phyloP scores from a whole-genome alignment of 2,329 filamentous ascomycete species.

The Claviceps lovelessii region DNA sequence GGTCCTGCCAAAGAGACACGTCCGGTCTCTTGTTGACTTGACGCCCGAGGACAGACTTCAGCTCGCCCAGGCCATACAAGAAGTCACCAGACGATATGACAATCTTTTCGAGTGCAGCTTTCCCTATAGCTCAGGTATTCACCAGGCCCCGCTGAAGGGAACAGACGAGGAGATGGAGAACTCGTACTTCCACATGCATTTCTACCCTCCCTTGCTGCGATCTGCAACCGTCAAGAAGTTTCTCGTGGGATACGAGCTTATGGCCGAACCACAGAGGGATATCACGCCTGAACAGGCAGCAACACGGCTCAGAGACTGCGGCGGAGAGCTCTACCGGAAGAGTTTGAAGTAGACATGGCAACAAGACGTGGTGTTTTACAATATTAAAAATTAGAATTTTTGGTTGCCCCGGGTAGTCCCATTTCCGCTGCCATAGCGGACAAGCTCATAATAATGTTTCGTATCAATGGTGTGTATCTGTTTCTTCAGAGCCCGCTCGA shows the following conservation, averaged over 20 bases:
- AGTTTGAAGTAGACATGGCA: slow-evolving; percentile 11
- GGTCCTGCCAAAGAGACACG: slow-evolving; percentile 71
- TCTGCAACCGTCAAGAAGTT: slow-evolving; percentile 94
- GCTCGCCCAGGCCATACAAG: slow-evolving; percentile 72
- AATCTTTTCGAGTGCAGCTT: slow-evolving; percentile 96
- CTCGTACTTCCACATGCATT: slow-evolving; percentile 92
- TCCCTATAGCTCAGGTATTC: slow-evolving; percentile 91
- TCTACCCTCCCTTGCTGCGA: slow-evolving; percentile 84
- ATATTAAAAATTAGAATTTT: background rate
- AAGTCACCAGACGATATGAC: slow-evolving; percentile 84
- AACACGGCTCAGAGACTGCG: slow-evolving; percentile 57
- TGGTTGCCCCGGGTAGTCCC: background rate
- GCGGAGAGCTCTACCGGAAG: slow-evolving; percentile 75
- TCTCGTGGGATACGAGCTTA: slow-evolving; percentile 86
- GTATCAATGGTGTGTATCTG: background rate
- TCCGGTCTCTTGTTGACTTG: slow-evolving; percentile 73
- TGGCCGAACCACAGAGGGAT: slow-evolving; percentile 95
- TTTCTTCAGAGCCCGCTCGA: background rate
- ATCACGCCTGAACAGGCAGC: slow-evolving; percentile 96
- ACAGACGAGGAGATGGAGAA: slow-evolving; percentile 70
- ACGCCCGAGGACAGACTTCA: slow-evolving; percentile 52
- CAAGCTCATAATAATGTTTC: background rate
- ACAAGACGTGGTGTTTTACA: background rate
- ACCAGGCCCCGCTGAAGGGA: slow-evolving; percentile 81
- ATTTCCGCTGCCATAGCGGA: background rate